These are phyloP conservation scores for Pulveroboletus sp. DNA, from an alignment of 1,284 basidiomycete species.

Conservation along the genomic window DNA sequence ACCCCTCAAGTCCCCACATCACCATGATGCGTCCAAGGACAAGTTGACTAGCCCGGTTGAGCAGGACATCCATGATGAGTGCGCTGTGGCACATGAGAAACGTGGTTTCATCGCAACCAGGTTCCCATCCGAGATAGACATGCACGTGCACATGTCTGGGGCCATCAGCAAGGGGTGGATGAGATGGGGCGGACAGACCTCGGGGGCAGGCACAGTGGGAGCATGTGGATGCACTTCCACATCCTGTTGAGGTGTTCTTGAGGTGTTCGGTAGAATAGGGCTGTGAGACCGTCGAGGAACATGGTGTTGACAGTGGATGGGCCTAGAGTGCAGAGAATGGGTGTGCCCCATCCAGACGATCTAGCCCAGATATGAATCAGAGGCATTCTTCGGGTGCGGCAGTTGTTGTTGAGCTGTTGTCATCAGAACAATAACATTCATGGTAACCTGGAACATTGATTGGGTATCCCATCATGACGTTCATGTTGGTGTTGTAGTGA, in stretches of 20 bases:
- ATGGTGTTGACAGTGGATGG: background rate
- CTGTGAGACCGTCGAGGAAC: constrained; percentile 14
- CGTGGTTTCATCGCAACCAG: constrained; percentile 29
- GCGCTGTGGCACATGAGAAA: constrained; percentile 28
- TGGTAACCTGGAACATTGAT: constrained; percentile 1
- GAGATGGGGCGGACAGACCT: constrained; percentile 12
- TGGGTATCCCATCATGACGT: background rate
- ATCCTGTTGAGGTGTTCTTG: constrained; percentile 30
- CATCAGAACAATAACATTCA: constrained; percentile 11
- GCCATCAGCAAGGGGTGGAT: too few relatives aligned
- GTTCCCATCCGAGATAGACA: constrained; percentile 28
- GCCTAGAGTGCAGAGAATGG: too few relatives aligned
- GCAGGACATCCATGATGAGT: constrained; percentile 25
- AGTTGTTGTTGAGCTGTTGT: constrained; percentile 9
- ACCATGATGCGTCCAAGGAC: constrained; percentile 14
- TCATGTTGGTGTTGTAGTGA: background rate
- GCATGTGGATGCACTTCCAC: constrained; percentile 22
- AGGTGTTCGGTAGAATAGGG: constrained; percentile 21
- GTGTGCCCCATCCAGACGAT: too few relatives aligned
- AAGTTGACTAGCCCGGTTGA: constrained; percentile 23
- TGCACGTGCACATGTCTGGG: constrained; percentile 32
- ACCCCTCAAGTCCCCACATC: constrained; percentile 26
- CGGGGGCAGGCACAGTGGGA: constrained; percentile 20
- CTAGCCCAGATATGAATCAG: background rate
- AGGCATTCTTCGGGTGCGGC: background rate